phyloP scores from a whole-genome alignment of 208 protist species.

The Kentomonas sorsogonicus region DNA sequence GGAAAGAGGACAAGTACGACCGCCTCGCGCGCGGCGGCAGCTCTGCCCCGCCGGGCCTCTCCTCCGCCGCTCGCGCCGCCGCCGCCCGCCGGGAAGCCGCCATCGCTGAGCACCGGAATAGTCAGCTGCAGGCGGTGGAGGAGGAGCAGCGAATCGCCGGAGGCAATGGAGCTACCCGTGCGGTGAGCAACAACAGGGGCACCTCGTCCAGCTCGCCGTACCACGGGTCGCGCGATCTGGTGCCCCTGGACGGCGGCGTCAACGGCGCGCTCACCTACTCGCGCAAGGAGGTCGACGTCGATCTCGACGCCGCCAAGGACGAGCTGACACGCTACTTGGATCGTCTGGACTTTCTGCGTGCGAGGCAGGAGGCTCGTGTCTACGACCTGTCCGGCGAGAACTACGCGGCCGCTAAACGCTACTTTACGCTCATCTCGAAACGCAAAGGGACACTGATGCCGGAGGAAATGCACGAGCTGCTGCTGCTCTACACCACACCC shows the following conservation, averaged over 20 bases:
- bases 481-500: conserved; percentile 56
- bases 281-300: too few species aligned
- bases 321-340: too few species aligned
- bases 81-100: neutral
- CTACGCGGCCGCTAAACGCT: conserved; percentile 13
- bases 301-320: too few species aligned
- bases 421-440: conserved; percentile 47
- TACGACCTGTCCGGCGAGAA: conserved; percentile 5
- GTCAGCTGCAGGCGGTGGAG: neutral
- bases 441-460: conserved; percentile 30
- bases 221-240: too few species aligned
- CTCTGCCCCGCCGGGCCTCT: neutral
- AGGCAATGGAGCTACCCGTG: too few species aligned
- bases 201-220: too few species aligned
- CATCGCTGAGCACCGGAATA: neutral
- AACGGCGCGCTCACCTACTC: too few species aligned
- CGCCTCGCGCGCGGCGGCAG: conserved; percentile 17
- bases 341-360: too few species aligned
- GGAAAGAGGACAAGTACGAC: conserved; percentile 31
- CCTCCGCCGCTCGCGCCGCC: neutral
- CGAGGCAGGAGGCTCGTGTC: conserved; percentile 7
- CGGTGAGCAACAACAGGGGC: too few species aligned
- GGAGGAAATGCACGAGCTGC: conserved; percentile 51
- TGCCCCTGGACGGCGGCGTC: too few species aligned
- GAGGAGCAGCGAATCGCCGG: too few species aligned